Evolutionary conservation across 805 yeast species (phyloP).

Genomic region (Babjeviella inositovora): DNA sequence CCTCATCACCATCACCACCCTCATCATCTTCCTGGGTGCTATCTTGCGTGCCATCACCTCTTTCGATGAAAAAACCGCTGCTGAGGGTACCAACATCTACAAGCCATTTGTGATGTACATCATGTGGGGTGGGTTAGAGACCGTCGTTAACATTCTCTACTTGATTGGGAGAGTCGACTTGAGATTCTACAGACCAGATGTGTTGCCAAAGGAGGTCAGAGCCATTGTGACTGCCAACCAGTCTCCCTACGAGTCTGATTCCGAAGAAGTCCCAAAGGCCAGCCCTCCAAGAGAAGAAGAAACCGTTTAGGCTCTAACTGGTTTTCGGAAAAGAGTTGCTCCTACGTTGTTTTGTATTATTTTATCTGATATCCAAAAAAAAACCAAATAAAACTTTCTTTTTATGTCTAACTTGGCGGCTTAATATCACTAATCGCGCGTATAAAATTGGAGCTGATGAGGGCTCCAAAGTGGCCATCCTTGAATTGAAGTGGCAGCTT

Average conservation of each 20-base stretch:
- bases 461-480: no score
- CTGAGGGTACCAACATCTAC: conserved; percentile 22
- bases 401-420: no score
- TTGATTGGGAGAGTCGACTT: conserved; percentile 54
- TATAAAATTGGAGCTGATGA: no score
- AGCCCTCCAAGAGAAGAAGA: no score
- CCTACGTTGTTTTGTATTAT: no score
- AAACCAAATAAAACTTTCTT: no score
- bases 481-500: no score
- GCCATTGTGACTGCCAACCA: conserved; percentile 24
- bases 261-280: no score
- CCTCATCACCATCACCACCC: conserved; percentile 25
- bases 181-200: conserved; percentile 69
- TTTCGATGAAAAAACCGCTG: conserved; percentile 10
- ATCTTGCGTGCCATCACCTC: conserved; percentile 33
- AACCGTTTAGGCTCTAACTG: no score
- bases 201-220: conserved; percentile 20
- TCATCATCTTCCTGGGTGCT: conserved; percentile 32
- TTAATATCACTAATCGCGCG: no score
- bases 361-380: no score
- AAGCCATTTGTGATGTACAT: conserved; percentile 48
- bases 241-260: conserved; percentile 1
- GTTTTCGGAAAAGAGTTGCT: no score
- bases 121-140: conserved; percentile 55
- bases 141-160: conserved; percentile 36